Evolutionary conservation across 768 basidiomycete genomes (phyloP).

Genomic region (Collybia nuda): DNA sequence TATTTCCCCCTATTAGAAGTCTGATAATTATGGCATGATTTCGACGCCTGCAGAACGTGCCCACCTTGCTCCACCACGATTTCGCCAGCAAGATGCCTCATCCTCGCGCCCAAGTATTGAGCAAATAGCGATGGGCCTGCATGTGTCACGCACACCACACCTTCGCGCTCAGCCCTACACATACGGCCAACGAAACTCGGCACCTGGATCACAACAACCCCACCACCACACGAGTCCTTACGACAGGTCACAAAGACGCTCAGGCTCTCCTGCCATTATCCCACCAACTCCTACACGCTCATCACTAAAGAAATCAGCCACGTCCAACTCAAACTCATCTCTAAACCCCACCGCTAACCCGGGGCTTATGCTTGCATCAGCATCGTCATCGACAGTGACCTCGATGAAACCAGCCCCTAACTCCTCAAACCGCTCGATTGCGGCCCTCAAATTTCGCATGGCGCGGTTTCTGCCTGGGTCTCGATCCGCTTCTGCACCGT

Average conservation of each 20-base stretch:
- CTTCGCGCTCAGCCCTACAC: slow-evolving; percentile 44
- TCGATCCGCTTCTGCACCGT: slow-evolving; percentile 37
- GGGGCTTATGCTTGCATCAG: slow-evolving; percentile 39
- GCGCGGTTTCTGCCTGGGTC: slow-evolving; percentile 48
- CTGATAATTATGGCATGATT: slow-evolving; percentile 29
- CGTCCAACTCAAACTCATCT: slow-evolving; percentile 34
- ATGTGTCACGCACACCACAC: slow-evolving; percentile 75
- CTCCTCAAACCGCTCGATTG: slow-evolving; percentile 13
- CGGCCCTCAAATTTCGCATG: slow-evolving; percentile 43
- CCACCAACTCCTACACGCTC: slow-evolving; percentile 63
- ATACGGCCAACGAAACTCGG: slow-evolving; percentile 23
- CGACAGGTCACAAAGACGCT: slow-evolving; percentile 17
- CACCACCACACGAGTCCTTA: slow-evolving; percentile 15
- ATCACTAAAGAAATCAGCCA: slow-evolving; percentile 58
- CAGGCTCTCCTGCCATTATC: slow-evolving; percentile 30
- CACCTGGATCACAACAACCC: slow-evolving; percentile 20
- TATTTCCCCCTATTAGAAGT: slow-evolving; percentile 7
- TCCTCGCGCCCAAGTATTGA: slow-evolving; percentile 60
- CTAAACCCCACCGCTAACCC: slow-evolving; percentile 31
- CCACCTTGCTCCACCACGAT: slow-evolving; percentile 27
- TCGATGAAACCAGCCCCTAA: slow-evolving; percentile 32
- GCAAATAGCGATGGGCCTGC: slow-evolving; percentile 81
- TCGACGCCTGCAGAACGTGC: slow-evolving; percentile 41
- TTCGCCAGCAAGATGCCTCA: slow-evolving; percentile 37
- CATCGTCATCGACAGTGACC: slow-evolving; percentile 48